Base-by-base conservation (phyloP, 345 rosid species). In the Eucalyptus tenuipes region DNA sequence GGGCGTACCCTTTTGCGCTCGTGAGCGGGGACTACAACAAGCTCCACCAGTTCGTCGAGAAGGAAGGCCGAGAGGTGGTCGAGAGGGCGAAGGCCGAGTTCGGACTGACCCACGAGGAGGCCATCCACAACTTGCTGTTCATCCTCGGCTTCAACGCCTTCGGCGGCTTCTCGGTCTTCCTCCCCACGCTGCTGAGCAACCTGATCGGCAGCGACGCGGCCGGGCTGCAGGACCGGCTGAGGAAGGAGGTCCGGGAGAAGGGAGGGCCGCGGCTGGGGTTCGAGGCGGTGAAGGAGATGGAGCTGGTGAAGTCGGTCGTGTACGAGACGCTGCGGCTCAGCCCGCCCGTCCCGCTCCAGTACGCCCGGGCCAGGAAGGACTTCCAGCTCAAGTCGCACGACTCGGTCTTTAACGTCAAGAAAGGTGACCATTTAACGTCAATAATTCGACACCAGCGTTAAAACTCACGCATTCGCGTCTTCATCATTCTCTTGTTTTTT, bases 331-430 rank as follows among this genome's bases (percentile, higher is more conserved):
- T 97, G 79, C 94, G 98, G 87, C 89, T 95, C 27, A 94, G 82
- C 88, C 99, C 99, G 0, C 99, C 99, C 3, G 98, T 97, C 66
- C 92, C 96, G 18, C 53, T 90, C 12, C 99, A 96, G 18, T 97
- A 18, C 88, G 99, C 92, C 5, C 91, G 99, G 87, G 99, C 99
- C 13, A 95, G 98, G 93, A 91, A 93, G 90, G 97, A 97, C 88
- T 96, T 97, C 61, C 89, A 52, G 86, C 93, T 97, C 47, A 91
- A 88, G 85, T 95, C 98, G 3, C 95, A 97, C 86, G 98, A 95
- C 85, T 91, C 98, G 29, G 92, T 42, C 49, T 97, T 57, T 13
- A 91, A 97, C 24, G 90, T 96, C 17, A 93, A 94, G 89, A 94
- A 95, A 92, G 99, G 98, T 5, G 95, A 96, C 85, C 92, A 89